Evolutionary conservation across 306 rosid species (phyloP), one percentile per base, ranked within the genome.

Genomic region (Adenanthera pavonina): DNA sequence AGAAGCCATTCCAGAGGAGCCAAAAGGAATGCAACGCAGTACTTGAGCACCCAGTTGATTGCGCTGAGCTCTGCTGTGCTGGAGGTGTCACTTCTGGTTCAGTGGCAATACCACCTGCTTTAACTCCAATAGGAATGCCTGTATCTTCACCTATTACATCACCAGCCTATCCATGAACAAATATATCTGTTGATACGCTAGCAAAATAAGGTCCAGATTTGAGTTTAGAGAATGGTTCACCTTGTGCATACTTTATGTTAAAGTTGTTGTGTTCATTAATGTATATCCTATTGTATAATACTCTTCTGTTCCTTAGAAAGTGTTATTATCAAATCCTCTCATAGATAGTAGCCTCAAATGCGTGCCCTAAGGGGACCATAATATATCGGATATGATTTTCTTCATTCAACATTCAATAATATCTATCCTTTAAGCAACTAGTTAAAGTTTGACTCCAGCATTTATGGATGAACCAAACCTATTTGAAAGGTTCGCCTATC

Each of bases 1-100:
- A 85, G 13, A 87, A 82, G 75, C 87, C 89, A 0, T 33, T 84
- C 69, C 92, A 91, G 88, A 89, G 91, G 77, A 82, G 84, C 36
- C 6, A 84, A 60, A 84, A 84, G 77, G 90, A 89, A 47, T 89
- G 92, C 48, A 43, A 46, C 48, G 82, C 87, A 0, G 79, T 49
- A 16, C 81, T 91, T 10, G 88, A 88, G 35, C 91, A 48, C 35
- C 92, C 88, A 0, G 85, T 85, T 41, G 92, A 89, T 38, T 89
- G 92, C 85, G 67, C 72, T 19, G 85, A 67, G 70, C 82, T 85
- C 72, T 83, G 92, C 11, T 90, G 92, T 78, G 56, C 59, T 30
- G 68, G 60, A 6, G 64, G 54, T 66, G 83, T 34, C 4, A 82
- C 78, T 51, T 13, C 41, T 57, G 81, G 72, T 52, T 84, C 86